These are phyloP conservation scores for Hymenoscyphus salicellus DNA, from an alignment of 2,329 filamentous ascomycete species.

Conservation along the genomic window DNA sequence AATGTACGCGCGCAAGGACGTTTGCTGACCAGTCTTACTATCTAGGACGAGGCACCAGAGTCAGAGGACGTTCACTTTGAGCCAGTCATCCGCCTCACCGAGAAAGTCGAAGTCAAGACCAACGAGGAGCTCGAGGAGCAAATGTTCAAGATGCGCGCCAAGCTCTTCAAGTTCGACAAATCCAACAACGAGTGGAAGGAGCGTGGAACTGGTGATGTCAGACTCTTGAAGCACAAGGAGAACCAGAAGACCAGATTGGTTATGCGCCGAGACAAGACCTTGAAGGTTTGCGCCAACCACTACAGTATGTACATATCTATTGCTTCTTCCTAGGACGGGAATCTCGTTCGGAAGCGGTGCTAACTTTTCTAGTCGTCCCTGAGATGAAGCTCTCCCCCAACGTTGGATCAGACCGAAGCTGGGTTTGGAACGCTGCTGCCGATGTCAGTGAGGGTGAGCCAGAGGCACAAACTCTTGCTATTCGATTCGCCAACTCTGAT, in stretches of 20 bases:
- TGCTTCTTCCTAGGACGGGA: neutral
- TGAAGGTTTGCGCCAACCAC: constrained; percentile 99
- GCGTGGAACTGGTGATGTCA: constrained; percentile 93
- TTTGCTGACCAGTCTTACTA: constrained; percentile 18
- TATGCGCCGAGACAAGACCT: constrained; percentile 98
- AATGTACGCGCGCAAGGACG: neutral
- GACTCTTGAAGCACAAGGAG: constrained; percentile 97
- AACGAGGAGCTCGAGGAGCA: constrained; percentile 98
- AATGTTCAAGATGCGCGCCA: constrained; percentile 98
- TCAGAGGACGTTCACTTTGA: constrained; percentile 95
- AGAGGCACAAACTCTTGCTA: constrained; percentile 91
- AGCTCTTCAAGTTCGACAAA: constrained; percentile 97
- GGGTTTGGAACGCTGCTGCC: constrained; percentile 98
- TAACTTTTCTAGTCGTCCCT: constrained; percentile 69
- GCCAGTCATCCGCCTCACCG: constrained; percentile 90
- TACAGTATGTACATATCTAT: constrained; percentile 67
- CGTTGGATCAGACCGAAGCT: constrained; percentile 95
- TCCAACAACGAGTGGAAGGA: constrained; percentile 98
- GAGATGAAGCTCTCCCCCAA: constrained; percentile 99
- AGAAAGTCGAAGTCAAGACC: constrained; percentile 96
- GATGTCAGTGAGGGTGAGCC: constrained; percentile 98
- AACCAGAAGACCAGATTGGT: constrained; percentile 96
- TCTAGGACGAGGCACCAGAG: constrained; percentile 71
- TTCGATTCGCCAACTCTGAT: constrained; percentile 95
- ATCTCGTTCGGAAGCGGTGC: neutral